These are phyloP conservation scores for Phytophthora fragariae DNA, from an alignment of 352 stramenopile species.

Conservation along the genomic window DNA sequence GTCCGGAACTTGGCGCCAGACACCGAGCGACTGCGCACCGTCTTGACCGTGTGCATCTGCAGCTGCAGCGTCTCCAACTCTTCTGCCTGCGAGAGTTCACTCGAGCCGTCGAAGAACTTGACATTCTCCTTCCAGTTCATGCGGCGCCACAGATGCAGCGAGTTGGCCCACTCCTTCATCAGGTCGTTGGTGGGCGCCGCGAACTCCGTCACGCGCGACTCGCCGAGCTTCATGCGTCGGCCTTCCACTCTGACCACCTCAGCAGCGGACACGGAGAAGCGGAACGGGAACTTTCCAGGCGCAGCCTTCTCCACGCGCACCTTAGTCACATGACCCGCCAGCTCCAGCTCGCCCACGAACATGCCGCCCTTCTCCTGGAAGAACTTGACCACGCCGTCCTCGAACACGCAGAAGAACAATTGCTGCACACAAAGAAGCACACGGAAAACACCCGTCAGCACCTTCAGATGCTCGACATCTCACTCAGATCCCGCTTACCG, in stretches of 20 bases:
- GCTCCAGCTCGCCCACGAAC: conserved; percentile 64
- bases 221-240: conserved; percentile 79
- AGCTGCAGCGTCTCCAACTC: conserved; percentile 65
- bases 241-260: conserved; percentile 81
- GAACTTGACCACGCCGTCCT: conserved; percentile 74
- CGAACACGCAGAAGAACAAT: conserved; percentile 82
- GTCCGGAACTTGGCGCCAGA: conserved; percentile 56
- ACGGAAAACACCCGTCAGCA: neutral
- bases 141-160: conserved; percentile 81
- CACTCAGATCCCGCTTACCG: conserved; percentile 35
- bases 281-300: conserved; percentile 76
- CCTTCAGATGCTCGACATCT: neutral
- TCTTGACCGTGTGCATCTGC: conserved; percentile 67
- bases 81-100: conserved; percentile 59
- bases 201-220: conserved; percentile 72
- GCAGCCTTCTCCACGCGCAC: conserved; percentile 74
- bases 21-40: conserved; percentile 50
- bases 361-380: conserved; percentile 80
- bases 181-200: conserved; percentile 73
- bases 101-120: conserved; percentile 80
- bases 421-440: conserved; percentile 34
- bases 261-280: conserved; percentile 73
- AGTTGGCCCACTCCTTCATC: conserved; percentile 90
- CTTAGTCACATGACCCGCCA: conserved; percentile 79
- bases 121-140: conserved; percentile 92